Base-by-base conservation (phyloP, 352 stramenopile species). In the Phytophthora rubi region DNA sequence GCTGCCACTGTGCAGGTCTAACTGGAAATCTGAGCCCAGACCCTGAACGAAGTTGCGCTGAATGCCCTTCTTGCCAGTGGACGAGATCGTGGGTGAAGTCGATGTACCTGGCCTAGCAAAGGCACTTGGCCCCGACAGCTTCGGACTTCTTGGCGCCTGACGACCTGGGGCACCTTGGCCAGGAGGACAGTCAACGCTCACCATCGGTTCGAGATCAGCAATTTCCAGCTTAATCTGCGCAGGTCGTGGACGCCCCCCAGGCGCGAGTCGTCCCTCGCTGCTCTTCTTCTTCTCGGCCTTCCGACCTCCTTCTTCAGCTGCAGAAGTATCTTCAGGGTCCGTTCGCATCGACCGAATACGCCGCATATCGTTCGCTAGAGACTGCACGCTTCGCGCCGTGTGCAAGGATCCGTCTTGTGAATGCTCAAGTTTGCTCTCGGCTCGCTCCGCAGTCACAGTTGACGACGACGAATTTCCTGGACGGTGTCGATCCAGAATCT, bases 161-260 rank as follows among this genome's bases (percentile, higher is more conserved):
- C 79, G 64, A 7, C 77, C 71, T 21, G 73, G 76, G 15, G 68
- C 60, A 65, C 23, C 69, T 6, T 49, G 52, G 16, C 37, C 62
- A 23, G 65, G 30, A 26, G 37, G 37, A 39, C 58, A 63, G 28
- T 54, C 35, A 33, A 73, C 59, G 32, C 72, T 67, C 6, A 80
- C 6, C 12, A 55, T 67, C 5, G 73, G 75, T 3, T 82, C 62
- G 0, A 85, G 44, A 62, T 89, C 82, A 4, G 81, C 61, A 58
- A 95, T 91, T 47, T 95, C 83, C 15, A 95, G 57, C 49, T 89
- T 93, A 64, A 95, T 90, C 62, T 89, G 88, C n/a, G 81, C 78
- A 15, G 81, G 77, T 28, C 75, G 71, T 57, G 70, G 80, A 16
- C 28, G 54, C 23, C 21, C 33, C 65, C 30, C 37, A 58, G 35